These are phyloP conservation scores for Capsicum pubescens DNA, from an alignment of 257 asterid genomes.

Conservation along the genomic window DNA sequence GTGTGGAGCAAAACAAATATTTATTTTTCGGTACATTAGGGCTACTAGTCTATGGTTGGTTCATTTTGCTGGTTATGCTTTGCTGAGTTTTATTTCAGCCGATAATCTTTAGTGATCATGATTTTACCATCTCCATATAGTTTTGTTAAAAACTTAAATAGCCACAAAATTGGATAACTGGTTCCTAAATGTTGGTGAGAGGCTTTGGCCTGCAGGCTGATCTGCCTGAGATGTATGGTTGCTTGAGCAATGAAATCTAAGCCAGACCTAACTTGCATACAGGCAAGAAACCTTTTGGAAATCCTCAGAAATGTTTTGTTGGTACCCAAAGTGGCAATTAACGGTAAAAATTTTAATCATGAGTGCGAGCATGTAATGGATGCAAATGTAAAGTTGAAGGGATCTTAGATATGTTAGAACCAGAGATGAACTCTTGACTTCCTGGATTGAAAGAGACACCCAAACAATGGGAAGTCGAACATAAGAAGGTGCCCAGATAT, in stretches of 20 bases:
- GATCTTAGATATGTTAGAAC: neutral
- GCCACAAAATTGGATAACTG: neutral
- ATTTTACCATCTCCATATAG: neutral
- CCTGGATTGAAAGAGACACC: neutral
- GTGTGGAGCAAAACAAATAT: neutral
- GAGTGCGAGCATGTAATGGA: neutral
- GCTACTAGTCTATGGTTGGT: neutral
- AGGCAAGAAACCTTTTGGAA: neutral
- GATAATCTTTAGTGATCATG: neutral
- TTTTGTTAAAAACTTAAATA: neutral
- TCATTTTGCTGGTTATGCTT: conserved; percentile 26
- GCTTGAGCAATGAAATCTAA: conserved; percentile 7
- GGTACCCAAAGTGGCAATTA: neutral
- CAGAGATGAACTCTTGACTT: neutral
- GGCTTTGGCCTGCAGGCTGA: neutral
- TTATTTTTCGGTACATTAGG: neutral
- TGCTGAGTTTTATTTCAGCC: neutral
- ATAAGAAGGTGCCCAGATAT: neutral
- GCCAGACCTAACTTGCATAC: conserved; percentile 5
- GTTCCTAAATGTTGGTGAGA: conserved; percentile 18
- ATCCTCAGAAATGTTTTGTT: neutral
- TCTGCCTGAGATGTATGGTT: neutral
- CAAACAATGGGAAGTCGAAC: neutral
- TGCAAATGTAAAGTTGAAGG: neutral
- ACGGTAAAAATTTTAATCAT: neutral